Evolutionary conservation across 1,139 yeast genomes (phyloP), one percentile per base, ranked within the genome.

Genomic region (Candida sojae): DNA sequence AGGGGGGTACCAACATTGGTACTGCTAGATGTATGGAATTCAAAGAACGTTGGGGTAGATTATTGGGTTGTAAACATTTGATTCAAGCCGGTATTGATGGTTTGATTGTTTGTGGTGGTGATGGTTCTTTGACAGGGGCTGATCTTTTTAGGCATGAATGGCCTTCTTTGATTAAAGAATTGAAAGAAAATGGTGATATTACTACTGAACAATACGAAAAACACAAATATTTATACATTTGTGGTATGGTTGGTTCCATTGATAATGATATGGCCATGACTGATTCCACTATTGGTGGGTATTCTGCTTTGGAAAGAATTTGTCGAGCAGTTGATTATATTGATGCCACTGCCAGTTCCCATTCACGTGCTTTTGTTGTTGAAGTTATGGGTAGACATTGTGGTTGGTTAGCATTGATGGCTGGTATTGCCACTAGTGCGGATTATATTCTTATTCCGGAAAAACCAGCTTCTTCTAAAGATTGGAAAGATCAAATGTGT

Each of bases 301-400:
- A 80, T 64, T 84, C 91, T 30, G 84, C 93, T 0, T 73, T 87
- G 55, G 93, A 84, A 55, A 73, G 95, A 63, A 87, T 87, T 54
- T 82, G 88, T 62, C 84, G 84, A 63, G 85, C 87, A 69, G 84
- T 87, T 50, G 95, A 87, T 67, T 86, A 84, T 63, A 87, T 87
- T 52, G 93, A 86, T 64, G 93, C 92, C 41, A 87, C 95, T 35
- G 95, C 95, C 32, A 84, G 83, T 49, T 86, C 92, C 1, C 95
- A 87, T 65, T 86, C 90, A 29, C 73, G 95, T 63, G 95, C 95
- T 7, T 87, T 87, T 62, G 91, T 87, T 37, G 84, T 87, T 41
- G 95, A 87, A 67, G 95, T 87, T n/a, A 87, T 87, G 95, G 95
- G 95, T 52, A 79, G 95, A 67, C 93, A 87, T 61, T 87, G 95